These are phyloP conservation scores for Lasiodiplodia hormozganensis DNA, from an alignment of 2,329 filamentous ascomycete genomes.

Conservation along the genomic window DNA sequence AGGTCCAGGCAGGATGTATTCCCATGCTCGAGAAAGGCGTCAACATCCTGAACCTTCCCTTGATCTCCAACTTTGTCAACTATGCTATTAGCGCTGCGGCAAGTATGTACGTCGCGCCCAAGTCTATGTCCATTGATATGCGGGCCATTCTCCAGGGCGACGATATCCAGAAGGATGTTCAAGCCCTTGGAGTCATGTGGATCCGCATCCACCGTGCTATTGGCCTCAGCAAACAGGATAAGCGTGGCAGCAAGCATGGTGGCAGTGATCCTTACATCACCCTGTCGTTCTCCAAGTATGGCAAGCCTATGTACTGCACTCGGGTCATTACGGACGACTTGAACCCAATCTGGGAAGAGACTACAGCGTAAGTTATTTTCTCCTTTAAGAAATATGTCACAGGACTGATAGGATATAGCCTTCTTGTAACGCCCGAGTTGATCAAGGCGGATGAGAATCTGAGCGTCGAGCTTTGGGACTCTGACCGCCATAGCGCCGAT, in stretches of 20 bases:
- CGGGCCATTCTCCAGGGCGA: conserved; percentile 91
- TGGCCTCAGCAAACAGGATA: conserved; percentile 90
- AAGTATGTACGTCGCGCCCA: conserved; percentile 91
- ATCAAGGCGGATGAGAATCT: conserved; percentile 94
- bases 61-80: conserved; percentile 97
- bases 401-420: conserved; percentile 33
- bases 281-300: conserved; percentile 92
- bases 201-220: conserved; percentile 88
- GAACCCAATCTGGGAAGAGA: conserved; percentile 92
- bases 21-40: conserved; percentile 91
- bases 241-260: conserved; percentile 79
- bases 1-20: conserved; percentile 86
- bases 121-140: conserved; percentile 90
- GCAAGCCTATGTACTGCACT: conserved; percentile 97
- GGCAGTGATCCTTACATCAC: conserved; percentile 97
- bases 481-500: conserved; percentile 88
- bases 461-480: conserved; percentile 95
- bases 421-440: conserved; percentile 86
- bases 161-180: conserved; percentile 86
- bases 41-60: conserved; percentile 87
- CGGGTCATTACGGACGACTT: conserved; percentile 94
- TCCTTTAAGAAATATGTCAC: background rate
- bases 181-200: conserved; percentile 88
- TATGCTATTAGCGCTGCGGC: conserved; percentile 88
- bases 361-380: conserved; percentile 60